These are phyloP conservation scores for Phaeosphaeriaceae sp. DNA, from an alignment of 2,329 filamentous ascomycete species.

Conservation along the genomic window DNA sequence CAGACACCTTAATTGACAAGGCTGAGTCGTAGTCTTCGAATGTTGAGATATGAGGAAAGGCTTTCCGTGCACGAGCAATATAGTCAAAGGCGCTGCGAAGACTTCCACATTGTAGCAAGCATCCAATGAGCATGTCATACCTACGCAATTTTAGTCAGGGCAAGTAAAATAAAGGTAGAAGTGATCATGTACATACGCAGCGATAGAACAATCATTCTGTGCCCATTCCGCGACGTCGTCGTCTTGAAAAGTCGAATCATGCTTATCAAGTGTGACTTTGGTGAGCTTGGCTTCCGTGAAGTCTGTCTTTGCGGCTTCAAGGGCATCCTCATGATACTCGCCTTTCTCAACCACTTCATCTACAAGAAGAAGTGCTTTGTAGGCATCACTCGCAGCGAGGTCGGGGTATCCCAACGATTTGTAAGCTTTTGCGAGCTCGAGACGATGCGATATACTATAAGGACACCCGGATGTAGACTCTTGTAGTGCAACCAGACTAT, in stretches of 20 bases:
- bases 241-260: slow-evolving; percentile 1
- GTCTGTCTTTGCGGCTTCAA: slow-evolving; percentile 57
- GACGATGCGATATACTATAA: slow-evolving; percentile 49
- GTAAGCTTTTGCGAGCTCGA: slow-evolving; percentile 74
- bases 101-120: slow-evolving; percentile 68
- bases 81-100: slow-evolving; percentile 72
- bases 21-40: slow-evolving; percentile 62
- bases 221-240: slow-evolving; percentile 19
- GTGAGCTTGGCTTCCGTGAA: slow-evolving; percentile 18
- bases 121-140: slow-evolving; percentile 53
- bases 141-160: slow-evolving; percentile 25
- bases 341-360: slow-evolving; percentile 81
- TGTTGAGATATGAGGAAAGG: slow-evolving; percentile 63
- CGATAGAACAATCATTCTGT: slow-evolving; percentile 29
- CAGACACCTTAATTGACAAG: slow-evolving; percentile 49
- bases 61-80: slow-evolving; percentile 65
- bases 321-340: slow-evolving; percentile 78
- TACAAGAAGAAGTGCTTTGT: slow-evolving; percentile 83
- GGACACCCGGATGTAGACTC: slow-evolving; percentile 31
- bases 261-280: slow-evolving; percentile 5
- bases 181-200: slow-evolving; percentile 35
- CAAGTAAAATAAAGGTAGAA: not conserved
- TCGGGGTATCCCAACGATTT: slow-evolving; percentile 84
- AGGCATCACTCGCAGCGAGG: slow-evolving; percentile 87
- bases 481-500: slow-evolving; percentile 34